Conservation (phyloP, 345 rosid species). For the Turritis glabra region DNA sequence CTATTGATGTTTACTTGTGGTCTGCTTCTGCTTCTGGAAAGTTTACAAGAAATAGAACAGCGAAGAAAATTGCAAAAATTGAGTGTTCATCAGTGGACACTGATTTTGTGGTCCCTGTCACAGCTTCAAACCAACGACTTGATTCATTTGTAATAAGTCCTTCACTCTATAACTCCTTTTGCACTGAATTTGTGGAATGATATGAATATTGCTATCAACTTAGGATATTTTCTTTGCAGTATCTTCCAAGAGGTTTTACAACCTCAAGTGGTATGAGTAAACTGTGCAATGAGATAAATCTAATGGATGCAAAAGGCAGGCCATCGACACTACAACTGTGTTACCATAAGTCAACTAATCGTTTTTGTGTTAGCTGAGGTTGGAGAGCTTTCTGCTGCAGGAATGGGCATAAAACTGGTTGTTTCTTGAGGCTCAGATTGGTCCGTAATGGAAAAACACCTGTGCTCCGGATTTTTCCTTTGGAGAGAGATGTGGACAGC, state of each 20-base stretch:
- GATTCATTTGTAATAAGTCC: neutral
- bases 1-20: too few relatives aligned
- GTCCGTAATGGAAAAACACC: neutral
- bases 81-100: too few relatives aligned
- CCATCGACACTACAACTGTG: neutral
- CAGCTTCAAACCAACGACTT: neutral
- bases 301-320: neutral
- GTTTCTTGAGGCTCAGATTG: neutral
- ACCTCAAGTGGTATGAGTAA: neutral
- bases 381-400: slow-evolving; percentile 4
- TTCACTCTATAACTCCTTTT: neutral
- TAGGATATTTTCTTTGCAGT: too few relatives aligned
- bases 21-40: too few relatives aligned
- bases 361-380: neutral
- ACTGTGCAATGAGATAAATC: neutral
- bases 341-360: neutral
- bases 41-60: too few relatives aligned
- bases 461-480: neutral
- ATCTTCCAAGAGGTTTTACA: too few relatives aligned
- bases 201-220: too few relatives aligned
- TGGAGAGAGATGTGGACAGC: neutral
- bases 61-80: too few relatives aligned
- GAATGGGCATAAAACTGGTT: neutral
- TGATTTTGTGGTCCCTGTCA: neutral
- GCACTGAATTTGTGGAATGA: too few relatives aligned